A percentile compares a stretch with the other conserved stretches of the same genome.
These are phyloP conservation scores for Petrea volubilis DNA, from an alignment of 257 asterid species.

Conservation along the genomic window DNA sequence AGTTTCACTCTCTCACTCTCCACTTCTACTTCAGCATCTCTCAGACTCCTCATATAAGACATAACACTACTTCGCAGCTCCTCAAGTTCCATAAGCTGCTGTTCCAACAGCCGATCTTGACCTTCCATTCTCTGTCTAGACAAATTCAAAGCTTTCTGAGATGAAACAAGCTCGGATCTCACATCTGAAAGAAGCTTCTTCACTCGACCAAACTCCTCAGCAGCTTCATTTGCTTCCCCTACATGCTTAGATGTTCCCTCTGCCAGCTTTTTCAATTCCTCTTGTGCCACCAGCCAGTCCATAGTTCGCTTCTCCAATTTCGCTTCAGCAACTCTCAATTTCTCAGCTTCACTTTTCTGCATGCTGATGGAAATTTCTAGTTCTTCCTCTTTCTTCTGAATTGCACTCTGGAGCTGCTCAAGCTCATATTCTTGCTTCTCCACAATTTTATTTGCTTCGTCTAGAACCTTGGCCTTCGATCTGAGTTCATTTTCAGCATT, in stretches of 20 bases:
- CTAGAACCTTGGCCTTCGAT: constrained; percentile 60
- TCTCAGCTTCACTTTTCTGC: constrained; percentile 57
- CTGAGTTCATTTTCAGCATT: constrained; percentile 54
- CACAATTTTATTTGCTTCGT: constrained; percentile 59
- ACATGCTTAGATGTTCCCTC: constrained; percentile 54
- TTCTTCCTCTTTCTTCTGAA: constrained; percentile 67
- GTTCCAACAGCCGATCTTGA: constrained; percentile 59
- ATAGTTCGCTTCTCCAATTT: constrained; percentile 71
- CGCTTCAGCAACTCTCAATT: constrained; percentile 51
- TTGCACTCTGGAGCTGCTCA: constrained; percentile 47
- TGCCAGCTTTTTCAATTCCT: constrained; percentile 63
- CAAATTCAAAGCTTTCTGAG: constrained; percentile 63
- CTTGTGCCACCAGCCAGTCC: constrained; percentile 75
- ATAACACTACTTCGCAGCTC: constrained; percentile 53
- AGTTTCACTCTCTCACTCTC: constrained; percentile 67
- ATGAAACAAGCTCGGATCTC: constrained; percentile 66
- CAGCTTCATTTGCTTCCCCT: constrained; percentile 54
- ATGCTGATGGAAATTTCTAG: constrained; percentile 35
- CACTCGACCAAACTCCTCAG: constrained; percentile 68
- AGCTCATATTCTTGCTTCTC: constrained; percentile 74
- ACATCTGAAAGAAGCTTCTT: constrained; percentile 68
- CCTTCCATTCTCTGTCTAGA: constrained; percentile 56
- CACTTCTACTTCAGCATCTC: constrained; percentile 68
- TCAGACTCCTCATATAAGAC: constrained; percentile 58
- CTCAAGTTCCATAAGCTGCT: constrained; percentile 60